Percentiles rank a stretch among this genome's conserved stretches.
Conservation (phyloP, 2,329 filamentous ascomycete genomes). For the Nemania abortiva region DNA sequence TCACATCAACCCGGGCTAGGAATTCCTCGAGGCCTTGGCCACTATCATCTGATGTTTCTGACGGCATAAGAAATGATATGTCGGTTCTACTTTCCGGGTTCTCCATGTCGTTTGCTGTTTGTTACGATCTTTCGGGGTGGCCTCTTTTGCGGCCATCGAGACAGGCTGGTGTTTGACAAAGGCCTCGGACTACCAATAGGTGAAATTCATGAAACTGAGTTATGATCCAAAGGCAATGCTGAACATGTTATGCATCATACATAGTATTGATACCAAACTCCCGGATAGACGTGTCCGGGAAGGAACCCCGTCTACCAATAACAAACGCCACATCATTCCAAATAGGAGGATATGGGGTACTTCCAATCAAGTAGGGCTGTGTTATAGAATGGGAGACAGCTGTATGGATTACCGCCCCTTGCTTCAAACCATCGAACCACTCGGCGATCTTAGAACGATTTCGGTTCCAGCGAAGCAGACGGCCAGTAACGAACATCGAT, state of each 20-base stretch:
- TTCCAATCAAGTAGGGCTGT: slow-evolving; percentile 27
- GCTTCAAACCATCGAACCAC: slow-evolving; percentile 25
- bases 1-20: slow-evolving; percentile 1
- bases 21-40: neutral
- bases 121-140: neutral
- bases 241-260: neutral
- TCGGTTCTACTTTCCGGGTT: neutral
- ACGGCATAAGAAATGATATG: neutral
- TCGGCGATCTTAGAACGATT: slow-evolving; percentile 22
- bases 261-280: neutral
- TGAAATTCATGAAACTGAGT: neutral
- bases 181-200: neutral
- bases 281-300: neutral
- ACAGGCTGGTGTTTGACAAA: neutral
- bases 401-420: slow-evolving; percentile 17
- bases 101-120: neutral
- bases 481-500: slow-evolving; percentile 14
- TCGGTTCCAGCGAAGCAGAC: slow-evolving; percentile 4
- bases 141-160: neutral
- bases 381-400: neutral
- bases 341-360: slow-evolving; percentile 16
- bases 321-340: slow-evolving; percentile 26
- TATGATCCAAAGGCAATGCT: neutral
- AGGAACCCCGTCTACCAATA: neutral
- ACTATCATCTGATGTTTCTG: neutral